Evolutionary conservation across 164 flowering plant species (phyloP).

Genomic region (Berberis thunbergii): DNA sequence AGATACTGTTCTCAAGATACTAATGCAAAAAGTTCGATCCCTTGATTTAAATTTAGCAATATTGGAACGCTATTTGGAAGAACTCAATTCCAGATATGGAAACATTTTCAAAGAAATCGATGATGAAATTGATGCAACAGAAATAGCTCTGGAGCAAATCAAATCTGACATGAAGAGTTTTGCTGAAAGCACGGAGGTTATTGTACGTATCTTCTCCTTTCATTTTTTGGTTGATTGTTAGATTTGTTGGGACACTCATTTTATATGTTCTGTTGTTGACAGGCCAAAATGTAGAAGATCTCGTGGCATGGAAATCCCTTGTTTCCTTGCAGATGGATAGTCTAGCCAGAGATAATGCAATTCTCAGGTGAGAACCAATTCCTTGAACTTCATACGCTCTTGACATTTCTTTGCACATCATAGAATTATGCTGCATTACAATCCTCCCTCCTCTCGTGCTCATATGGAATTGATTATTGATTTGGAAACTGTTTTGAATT

Average conservation of each 20-base stretch:
- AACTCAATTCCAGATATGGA: conserved; percentile 66
- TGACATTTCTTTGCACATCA: too few species aligned
- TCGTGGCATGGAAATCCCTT: conserved; percentile 63
- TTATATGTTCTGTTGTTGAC: conserved; percentile 7
- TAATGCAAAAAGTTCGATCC: conserved; percentile 87
- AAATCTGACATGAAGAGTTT: conserved; percentile 42
- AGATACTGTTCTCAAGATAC: conserved; percentile 85
- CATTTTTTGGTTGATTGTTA: neutral
- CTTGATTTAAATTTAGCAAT: conserved; percentile 75
- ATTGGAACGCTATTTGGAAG: conserved; percentile 78
- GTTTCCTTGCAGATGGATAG: conserved; percentile 59
- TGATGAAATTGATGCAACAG: conserved; percentile 52
- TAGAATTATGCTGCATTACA: too few species aligned
- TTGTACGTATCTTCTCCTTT: conserved; percentile 38
- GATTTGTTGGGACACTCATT: neutral
- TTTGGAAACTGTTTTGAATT: too few species aligned
- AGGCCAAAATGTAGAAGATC: conserved; percentile 60
- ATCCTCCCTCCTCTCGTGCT: too few species aligned
- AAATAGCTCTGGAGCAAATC: conserved; percentile 39
- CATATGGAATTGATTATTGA: too few species aligned
- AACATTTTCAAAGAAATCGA: conserved; percentile 63
- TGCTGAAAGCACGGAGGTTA: conserved; percentile 35
- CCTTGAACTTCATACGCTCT: too few species aligned
- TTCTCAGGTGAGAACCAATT: too few species aligned
- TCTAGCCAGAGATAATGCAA: conserved; percentile 27